Percentiles rank a stretch among this genome's conserved stretches.
Conservation (phyloP, 495 filamentous ascomycete species). For the Podospora conica region DNA sequence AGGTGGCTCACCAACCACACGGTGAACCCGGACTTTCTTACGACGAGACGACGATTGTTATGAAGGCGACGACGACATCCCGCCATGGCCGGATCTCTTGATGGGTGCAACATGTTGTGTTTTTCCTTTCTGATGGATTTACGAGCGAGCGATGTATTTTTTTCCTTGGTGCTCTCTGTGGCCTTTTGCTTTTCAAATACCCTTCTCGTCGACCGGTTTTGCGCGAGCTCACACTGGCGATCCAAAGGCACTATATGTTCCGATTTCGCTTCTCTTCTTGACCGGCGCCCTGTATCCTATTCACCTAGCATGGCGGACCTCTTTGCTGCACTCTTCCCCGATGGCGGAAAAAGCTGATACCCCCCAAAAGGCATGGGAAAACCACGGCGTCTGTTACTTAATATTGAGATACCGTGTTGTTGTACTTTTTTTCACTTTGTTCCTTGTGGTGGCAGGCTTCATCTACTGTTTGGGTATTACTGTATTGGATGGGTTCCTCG, state of each 20-base stretch:
- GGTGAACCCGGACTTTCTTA: not conserved
- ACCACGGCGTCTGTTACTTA: slow-evolving; percentile 11
- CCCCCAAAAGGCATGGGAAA: slow-evolving; percentile 19
- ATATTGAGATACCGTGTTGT: slow-evolving; percentile 7
- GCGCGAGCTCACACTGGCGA: slow-evolving; percentile 8
- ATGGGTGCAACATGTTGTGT: slow-evolving; percentile 9
- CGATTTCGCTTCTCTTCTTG: slow-evolving; percentile 2
- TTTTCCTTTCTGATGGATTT: slow-evolving; percentile 7
- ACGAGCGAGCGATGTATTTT: slow-evolving; percentile 22
- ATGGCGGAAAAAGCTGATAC: slow-evolving; percentile 21
- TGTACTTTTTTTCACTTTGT: not conserved
- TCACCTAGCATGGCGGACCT: slow-evolving; percentile 11
- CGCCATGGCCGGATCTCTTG: slow-evolving; percentile 6
- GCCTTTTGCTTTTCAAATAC: slow-evolving; percentile 12
- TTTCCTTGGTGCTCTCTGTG: slow-evolving; percentile 8
- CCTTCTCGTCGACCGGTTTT: slow-evolving; percentile 4
- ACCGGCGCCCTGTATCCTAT: slow-evolving; percentile 10
- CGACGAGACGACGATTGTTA: slow-evolving; percentile 21
- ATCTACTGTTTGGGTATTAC: not conserved
- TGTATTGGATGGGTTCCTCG: not conserved
- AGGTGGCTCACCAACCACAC: too few species aligned
- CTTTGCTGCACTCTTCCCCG: slow-evolving; percentile 7
- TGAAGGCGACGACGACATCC: slow-evolving; percentile 17
- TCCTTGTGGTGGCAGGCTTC: not conserved
- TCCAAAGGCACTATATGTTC: slow-evolving; percentile 5